Evolutionary conservation across 140 eudicot species (phyloP).

Genomic region (Flaveria floridana): DNA sequence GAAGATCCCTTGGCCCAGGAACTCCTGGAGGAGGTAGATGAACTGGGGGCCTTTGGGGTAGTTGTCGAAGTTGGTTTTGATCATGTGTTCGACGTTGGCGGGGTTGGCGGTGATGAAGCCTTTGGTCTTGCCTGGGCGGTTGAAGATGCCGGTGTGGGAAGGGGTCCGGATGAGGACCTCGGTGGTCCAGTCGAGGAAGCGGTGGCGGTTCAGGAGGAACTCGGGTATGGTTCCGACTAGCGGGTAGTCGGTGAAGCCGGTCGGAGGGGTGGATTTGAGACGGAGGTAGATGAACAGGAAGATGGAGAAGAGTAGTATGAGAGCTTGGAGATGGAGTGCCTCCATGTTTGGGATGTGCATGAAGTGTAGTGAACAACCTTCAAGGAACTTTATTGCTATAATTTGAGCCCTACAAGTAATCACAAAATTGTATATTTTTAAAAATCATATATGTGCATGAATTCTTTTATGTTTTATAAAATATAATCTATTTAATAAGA

Average conservation of each 20-base stretch:
- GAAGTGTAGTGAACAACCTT: constrained; percentile 8
- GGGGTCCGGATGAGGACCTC: constrained; percentile 56
- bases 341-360: constrained; percentile 31
- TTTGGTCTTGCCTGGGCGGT: constrained; percentile 62
- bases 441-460: too few species aligned
- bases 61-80: constrained; percentile 69
- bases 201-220: constrained; percentile 74
- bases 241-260: constrained; percentile 71
- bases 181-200: constrained; percentile 82
- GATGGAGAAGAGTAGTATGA: constrained; percentile 29
- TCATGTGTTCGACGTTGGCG: constrained; percentile 64
- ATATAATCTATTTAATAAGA: too few species aligned
- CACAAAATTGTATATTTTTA: too few species aligned
- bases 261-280: constrained; percentile 12
- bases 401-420: too few species aligned
- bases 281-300: constrained; percentile 26
- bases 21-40: constrained; percentile 54
- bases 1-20: constrained; percentile 80
- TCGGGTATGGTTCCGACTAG: constrained; percentile 72
- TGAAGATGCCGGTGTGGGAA: constrained; percentile 64
- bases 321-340: constrained; percentile 23
- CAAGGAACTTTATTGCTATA: constrained; percentile 8
- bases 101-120: constrained; percentile 88
- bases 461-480: too few species aligned
- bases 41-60: constrained; percentile 85